Percentiles rank a stretch among this genome's conserved stretches.
phyloP scores from a whole-genome alignment of 148 eudicot genomes.

The Chenopodium suecicum region DNA sequence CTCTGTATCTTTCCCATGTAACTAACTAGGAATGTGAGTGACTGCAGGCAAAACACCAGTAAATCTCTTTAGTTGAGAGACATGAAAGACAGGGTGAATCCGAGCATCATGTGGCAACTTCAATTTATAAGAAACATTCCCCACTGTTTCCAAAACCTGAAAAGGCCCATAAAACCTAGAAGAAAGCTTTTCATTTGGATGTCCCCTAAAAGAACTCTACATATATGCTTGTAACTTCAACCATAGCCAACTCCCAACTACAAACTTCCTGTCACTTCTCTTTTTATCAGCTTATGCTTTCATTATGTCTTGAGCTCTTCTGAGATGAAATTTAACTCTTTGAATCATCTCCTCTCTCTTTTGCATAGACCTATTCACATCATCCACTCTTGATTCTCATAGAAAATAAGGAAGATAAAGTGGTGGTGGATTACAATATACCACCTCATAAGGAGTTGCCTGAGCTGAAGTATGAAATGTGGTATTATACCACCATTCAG shows the following conservation, averaged over 20 bases:
- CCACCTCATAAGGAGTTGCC: neutral
- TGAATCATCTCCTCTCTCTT: neutral
- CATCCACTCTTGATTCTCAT: neutral
- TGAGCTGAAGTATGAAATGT: neutral
- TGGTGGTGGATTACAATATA: conserved; percentile 1
- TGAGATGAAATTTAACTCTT: neutral
- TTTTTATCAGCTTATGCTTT: neutral
- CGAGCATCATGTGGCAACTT: neutral
- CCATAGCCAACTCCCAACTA: conserved; percentile 5
- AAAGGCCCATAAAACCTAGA: neutral
- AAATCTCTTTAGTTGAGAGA: neutral
- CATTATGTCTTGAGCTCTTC: conserved; percentile 13
- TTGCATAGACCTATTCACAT: neutral
- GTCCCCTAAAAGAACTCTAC: neutral
- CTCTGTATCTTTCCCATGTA: too few relatives aligned
- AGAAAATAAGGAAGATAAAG: conserved; percentile 2
- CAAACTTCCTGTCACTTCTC: neutral
- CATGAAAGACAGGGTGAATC: neutral
- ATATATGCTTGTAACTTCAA: neutral
- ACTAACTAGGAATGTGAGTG: too few relatives aligned
- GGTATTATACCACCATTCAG: conserved; percentile 1
- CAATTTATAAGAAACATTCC: neutral
- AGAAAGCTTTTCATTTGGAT: neutral
- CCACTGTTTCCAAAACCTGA: neutral
- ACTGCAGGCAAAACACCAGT: too few relatives aligned